Base-by-base conservation (phyloP, 202 grass and related monocot genomes). In the Tripidium arundinaceum region DNA sequence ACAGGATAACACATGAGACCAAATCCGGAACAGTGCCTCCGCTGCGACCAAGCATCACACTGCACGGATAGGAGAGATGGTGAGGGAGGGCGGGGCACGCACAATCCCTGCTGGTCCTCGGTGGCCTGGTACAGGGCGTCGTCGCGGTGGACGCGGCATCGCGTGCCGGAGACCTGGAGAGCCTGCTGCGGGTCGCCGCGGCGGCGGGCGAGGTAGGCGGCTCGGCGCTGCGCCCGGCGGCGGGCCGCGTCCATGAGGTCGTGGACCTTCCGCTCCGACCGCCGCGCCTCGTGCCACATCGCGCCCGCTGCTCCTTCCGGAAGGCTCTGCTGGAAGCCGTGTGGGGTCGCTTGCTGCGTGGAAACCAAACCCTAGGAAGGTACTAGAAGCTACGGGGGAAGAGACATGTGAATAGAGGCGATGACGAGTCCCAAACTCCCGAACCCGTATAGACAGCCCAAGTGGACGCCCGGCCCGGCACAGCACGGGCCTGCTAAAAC, bases 271-370 rank as follows among this genome's bases (percentile, higher is more conserved):
- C 81, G 80, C 84, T 98, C 90, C 22, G 92, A 93, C 75, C 83
- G 84, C 84, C 90, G 81, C 68, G 92, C 95, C 88, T 98, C 92
- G 80, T 98, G 95, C 96, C 96, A 95, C 96, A 98, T 98, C 79
- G 67, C 72, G 80, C 31, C 16, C 13, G 22, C 77, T 54, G n/a
- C n/a, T n/a, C 58, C 58, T 82, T 7, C 19, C 52, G 4, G 65
- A 80, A 76, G 42, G 62, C 80, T 79, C 58, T 54, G 36, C 68
- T 68, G 36, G 80, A 77, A 63, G 42, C 5, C 13, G 21, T n/a
- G 36, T 13, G 3, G 28, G 26, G 26, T 57, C 11, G 57, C 57
- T 26, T 50, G 71, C 55, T 42, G 26, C 52, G 57, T 22, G 62
- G 25, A 38, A 34, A 55, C 57, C 74, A 43, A 78, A 85, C 78